Percentiles rank a stretch among this genome's conserved stretches.
Evolutionary conservation across 768 basidiomycete species (phyloP).

Genomic region (Naganishia vishniacii): DNA sequence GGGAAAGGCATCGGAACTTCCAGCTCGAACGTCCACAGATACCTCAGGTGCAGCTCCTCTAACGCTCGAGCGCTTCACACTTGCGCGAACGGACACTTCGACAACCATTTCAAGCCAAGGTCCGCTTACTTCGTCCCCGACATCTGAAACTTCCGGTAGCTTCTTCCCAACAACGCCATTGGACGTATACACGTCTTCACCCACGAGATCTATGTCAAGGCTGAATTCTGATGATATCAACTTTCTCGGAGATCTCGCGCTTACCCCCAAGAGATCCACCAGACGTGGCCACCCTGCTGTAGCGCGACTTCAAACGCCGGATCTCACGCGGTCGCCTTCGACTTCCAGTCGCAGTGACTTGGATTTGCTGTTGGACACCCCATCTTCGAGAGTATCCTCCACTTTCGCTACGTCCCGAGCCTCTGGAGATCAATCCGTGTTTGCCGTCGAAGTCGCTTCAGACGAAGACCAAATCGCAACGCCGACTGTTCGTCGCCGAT

Average conservation of each 20-base stretch:
- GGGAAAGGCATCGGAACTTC: neutral
- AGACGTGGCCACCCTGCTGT: neutral
- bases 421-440: neutral
- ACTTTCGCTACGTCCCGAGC: slow-evolving; percentile 12
- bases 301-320: neutral
- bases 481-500: neutral
- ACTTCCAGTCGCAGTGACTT: slow-evolving; percentile 7
- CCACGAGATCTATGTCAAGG: neutral
- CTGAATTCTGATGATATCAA: slow-evolving; percentile 7
- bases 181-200: neutral
- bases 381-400: slow-evolving; percentile 10
- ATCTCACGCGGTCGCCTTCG: slow-evolving; percentile 20
- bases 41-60: neutral
- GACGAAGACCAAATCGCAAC: slow-evolving; percentile 14
- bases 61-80: neutral
- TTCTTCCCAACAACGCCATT: slow-evolving; percentile 7
- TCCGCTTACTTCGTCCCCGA: neutral
- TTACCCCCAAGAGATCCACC: slow-evolving; percentile 11
- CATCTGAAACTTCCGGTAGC: neutral
- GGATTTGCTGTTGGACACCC: neutral
- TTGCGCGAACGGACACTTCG: slow-evolving; percentile 7
- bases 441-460: neutral
- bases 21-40: neutral
- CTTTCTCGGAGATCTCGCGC: neutral
- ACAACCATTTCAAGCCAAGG: neutral